Conservation (phyloP, 345 rosid genomes). For the Arabidopsis arenosa region DNA sequence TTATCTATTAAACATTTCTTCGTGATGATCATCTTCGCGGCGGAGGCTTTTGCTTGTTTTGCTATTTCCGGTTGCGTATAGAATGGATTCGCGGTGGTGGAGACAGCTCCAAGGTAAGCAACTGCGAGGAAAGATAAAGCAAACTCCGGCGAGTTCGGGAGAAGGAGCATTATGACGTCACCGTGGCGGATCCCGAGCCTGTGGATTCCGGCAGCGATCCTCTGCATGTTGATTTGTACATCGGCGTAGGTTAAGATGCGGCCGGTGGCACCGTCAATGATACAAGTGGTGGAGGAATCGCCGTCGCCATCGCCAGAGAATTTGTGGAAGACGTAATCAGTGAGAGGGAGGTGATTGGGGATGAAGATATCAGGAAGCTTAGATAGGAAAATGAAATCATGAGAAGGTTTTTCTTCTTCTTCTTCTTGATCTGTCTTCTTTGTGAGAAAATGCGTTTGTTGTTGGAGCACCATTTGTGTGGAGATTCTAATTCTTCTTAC, state of each 20-base stretch:
- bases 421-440: slow-evolving; percentile 34
- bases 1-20: slow-evolving; percentile 59
- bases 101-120: slow-evolving; percentile 64
- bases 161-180: slow-evolving; percentile 73
- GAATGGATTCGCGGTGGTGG: slow-evolving; percentile 85
- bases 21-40: slow-evolving; percentile 65
- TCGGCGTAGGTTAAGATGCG: slow-evolving; percentile 60
- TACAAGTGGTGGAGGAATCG: slow-evolving; percentile 43
- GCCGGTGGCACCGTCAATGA: slow-evolving; percentile 79
- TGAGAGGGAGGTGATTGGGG: slow-evolving; percentile 77
- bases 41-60: slow-evolving; percentile 69
- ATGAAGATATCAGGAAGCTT: slow-evolving; percentile 84
- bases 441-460: slow-evolving; percentile 35
- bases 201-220: slow-evolving; percentile 67
- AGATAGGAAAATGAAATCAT: slow-evolving; percentile 62
- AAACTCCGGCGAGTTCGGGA: slow-evolving; percentile 79
- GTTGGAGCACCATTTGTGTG: slow-evolving; percentile 50
- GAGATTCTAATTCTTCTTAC: slow-evolving; percentile 28
- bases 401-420: slow-evolving; percentile 38
- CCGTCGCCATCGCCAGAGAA: slow-evolving; percentile 53
- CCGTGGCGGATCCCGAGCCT: slow-evolving; percentile 66
- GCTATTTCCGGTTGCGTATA: slow-evolving; percentile 69
- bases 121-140: slow-evolving; percentile 75
- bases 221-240: slow-evolving; percentile 59
- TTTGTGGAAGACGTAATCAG: slow-evolving; percentile 66